Evolutionary conservation across 83 land plant genomes (phyloP), one percentile per base, ranked within the genome.

Genomic region (Picea engelmannii): DNA sequence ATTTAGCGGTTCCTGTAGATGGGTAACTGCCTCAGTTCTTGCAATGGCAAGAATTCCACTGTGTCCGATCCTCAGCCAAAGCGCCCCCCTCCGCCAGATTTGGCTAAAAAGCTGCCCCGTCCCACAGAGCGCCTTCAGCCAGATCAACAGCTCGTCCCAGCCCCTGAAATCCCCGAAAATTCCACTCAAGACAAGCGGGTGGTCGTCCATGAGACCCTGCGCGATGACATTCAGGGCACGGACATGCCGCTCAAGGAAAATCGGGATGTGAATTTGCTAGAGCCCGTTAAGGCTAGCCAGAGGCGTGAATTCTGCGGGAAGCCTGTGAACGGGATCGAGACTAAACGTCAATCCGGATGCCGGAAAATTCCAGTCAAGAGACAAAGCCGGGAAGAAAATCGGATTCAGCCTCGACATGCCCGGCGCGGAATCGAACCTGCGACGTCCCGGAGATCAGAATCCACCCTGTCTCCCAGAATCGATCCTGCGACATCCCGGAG

Each of bases 121-220:
- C 59, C 59, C 59, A 18, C 47, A 6, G 7, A 69, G 23, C 20
- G n/a, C 17, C 47, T 69, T 38, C 9, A 40, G 38, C 47, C 21
- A 17, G 25, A 73, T 13, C 20, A 73, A 9, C 76, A 21, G 5
- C 55, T 9, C 4, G 76, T 9, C 38, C 17, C 17, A 4, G 40
- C 38, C 4, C 55, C 17, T 5, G 70, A 13, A 66, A 35, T 17
- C 18, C 9, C 10, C 6, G 2, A 17, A 2, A 42, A 69, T 47
- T 9, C 6, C 11, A 3, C 58, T 2, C 15, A 73, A 47, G 76
- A 73, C 23, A 73, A 73, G 59, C 52, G 58, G 24, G 58, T 73
- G 59, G 76, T 73, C 6, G 25, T 73, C 15, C 76, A 73, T 38
- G 76, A 73, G 76, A 73, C 76, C 52, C 15, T 73, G 76, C 12